Evolutionary conservation across 2,329 filamentous ascomycete genomes (phyloP).

Genomic region (Tolypocladium ovalisporum): DNA sequence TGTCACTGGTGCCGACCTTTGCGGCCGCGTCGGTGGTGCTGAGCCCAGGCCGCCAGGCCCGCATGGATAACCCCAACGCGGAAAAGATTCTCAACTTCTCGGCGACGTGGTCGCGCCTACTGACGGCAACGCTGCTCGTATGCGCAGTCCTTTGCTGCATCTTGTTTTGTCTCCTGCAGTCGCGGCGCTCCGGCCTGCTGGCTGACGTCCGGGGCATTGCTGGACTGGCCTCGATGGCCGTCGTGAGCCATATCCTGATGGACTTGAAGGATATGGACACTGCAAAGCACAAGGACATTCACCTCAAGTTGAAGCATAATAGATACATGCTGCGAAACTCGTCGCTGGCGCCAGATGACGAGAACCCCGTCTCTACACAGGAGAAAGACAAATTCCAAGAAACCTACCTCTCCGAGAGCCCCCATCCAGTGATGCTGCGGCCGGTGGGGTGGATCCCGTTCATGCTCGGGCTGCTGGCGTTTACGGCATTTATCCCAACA

Average conservation of each 20-base stretch:
- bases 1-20: constrained; percentile 58
- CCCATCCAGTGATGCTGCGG: constrained; percentile 60
- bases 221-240: constrained; percentile 65
- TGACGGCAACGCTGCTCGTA: constrained; percentile 44
- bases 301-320: constrained; percentile 52
- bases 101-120: constrained; percentile 47
- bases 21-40: constrained; percentile 52
- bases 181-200: constrained; percentile 52
- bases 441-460: constrained; percentile 49
- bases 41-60: constrained; percentile 35
- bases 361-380: constrained; percentile 27
- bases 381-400: constrained; percentile 37
- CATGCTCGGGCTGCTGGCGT: constrained; percentile 43
- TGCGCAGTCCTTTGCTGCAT: constrained; percentile 47
- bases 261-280: constrained; percentile 65
- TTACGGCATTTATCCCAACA: constrained; percentile 46
- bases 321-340: constrained; percentile 62
- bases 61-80: constrained; percentile 27
- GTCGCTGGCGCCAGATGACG: constrained; percentile 54
- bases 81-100: constrained; percentile 46
- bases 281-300: constrained; percentile 54
- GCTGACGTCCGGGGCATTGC: constrained; percentile 64
- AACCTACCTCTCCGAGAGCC: constrained; percentile 43
- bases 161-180: constrained; percentile 50
- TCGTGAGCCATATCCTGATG: constrained; percentile 59